Conservation (phyloP, 2,329 filamentous ascomycete species). For the Aspergillus calidoustus region DNA sequence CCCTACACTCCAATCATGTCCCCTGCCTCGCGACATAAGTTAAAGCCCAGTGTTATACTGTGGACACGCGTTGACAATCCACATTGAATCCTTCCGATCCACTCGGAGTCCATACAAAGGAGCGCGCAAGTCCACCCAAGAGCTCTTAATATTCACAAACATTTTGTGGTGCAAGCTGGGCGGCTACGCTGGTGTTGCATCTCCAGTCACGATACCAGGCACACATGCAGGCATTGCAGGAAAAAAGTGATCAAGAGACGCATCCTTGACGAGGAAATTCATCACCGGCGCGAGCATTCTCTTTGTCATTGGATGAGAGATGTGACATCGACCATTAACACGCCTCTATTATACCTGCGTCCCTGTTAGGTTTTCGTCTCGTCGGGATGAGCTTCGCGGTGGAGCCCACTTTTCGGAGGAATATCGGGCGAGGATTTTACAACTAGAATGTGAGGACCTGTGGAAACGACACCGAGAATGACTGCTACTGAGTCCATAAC, state of each 20-base stretch:
- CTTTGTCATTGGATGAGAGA: slow-evolving; percentile 1
- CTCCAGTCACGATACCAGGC: slow-evolving; percentile 1
- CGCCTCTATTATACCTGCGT: background rate
- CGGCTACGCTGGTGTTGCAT: background rate
- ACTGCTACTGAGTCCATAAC: too few species aligned
- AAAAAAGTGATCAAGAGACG: slow-evolving; percentile 1
- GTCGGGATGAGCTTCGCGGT: slow-evolving; percentile 10
- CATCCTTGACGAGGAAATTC: background rate
- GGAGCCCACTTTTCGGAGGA: slow-evolving; percentile 4
- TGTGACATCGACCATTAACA: slow-evolving; percentile 9
- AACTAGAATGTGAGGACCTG: too few species aligned
- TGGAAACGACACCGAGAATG: too few species aligned
- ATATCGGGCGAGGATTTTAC: background rate
- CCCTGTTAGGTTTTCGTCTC: slow-evolving; percentile 6
- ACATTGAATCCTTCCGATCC: background rate
- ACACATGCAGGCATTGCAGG: background rate
- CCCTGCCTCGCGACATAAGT: background rate
- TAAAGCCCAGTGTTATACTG: background rate
- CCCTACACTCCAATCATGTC: background rate
- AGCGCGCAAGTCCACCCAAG: background rate
- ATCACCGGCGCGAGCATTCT: slow-evolving; percentile 8
- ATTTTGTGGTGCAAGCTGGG: background rate
- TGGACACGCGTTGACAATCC: background rate
- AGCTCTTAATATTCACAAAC: background rate
- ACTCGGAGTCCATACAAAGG: background rate